phyloP scores from a whole-genome alignment of 176 grass and related monocot species.

The Aegilops longissima region DNA sequence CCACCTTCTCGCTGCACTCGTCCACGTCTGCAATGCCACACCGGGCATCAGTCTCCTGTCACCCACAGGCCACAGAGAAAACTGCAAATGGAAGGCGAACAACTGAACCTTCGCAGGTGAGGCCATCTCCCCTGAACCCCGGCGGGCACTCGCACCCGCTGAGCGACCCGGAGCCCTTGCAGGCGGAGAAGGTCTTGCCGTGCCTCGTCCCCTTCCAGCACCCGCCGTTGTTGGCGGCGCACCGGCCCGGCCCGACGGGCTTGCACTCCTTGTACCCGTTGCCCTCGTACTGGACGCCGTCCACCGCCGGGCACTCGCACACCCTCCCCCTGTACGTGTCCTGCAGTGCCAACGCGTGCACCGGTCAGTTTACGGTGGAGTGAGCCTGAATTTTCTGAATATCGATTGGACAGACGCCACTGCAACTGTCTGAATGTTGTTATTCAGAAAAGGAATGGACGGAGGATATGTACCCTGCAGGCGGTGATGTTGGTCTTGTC shows the following conservation, averaged over 20 bases:
- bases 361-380: no score
- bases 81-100: no score
- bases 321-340: constrained; percentile 91
- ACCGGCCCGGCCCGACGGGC: constrained; percentile 80
- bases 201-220: constrained; percentile 73
- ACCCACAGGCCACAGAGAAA: no score
- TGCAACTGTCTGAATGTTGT: not conserved
- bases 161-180: constrained; percentile 47
- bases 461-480: constrained; percentile 48
- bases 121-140: constrained; percentile 72
- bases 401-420: no score
- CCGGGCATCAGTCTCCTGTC: not conserved
- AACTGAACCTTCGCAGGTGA: constrained; percentile 51
- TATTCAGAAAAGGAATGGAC: not conserved
- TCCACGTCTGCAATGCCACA: constrained; percentile 53
- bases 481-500: constrained; percentile 61
- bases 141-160: constrained; percentile 65
- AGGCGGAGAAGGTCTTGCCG: constrained; percentile 68
- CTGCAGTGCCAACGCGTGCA: constrained; percentile 8
- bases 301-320: constrained; percentile 69
- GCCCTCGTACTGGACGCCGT: constrained; percentile 69
- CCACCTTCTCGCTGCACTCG: constrained; percentile 77
- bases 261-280: constrained; percentile 80
- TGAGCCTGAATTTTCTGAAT: no score
- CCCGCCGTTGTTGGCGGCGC: constrained; percentile 71